These are phyloP conservation scores for Artemisia annua DNA, from an alignment of 129 eudicot species.

Conservation along the genomic window DNA sequence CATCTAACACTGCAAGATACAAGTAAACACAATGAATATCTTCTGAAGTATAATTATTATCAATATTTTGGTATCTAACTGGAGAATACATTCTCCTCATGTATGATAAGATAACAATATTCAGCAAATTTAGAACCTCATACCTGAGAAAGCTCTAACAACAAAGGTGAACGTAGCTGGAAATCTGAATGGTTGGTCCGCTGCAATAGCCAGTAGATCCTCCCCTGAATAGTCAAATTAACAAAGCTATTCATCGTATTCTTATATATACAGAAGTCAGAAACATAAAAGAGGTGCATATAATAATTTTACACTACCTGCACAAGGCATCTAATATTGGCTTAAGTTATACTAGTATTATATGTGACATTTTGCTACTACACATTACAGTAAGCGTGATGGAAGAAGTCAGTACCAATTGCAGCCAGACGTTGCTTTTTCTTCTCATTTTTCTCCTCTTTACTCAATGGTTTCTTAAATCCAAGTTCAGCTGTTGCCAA, in stretches of 20 bases:
- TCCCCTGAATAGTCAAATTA: slow-evolving; percentile 56
- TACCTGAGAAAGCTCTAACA: too few relatives aligned
- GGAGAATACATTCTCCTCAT: slow-evolving; percentile 5
- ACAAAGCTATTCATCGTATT: neutral
- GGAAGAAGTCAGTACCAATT: slow-evolving; percentile 55
- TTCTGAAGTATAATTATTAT: neutral
- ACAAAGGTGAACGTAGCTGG: too few relatives aligned
- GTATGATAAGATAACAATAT: neutral
- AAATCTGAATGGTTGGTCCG: too few relatives aligned
- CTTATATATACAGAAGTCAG: neutral
- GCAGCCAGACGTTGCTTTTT: slow-evolving; percentile 95
- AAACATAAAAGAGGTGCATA: slow-evolving; percentile 15
- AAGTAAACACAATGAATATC: slow-evolving; percentile 19
- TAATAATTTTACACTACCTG: neutral
- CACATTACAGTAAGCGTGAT: slow-evolving; percentile 19
- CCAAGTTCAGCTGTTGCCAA: slow-evolving; percentile 75
- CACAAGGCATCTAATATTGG: slow-evolving; percentile 3
- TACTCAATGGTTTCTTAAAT: slow-evolving; percentile 75
- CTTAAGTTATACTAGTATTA: slow-evolving; percentile 11
- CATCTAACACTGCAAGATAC: slow-evolving; percentile 75
- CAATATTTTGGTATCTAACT: neutral
- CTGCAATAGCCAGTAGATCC: slow-evolving; percentile 89
- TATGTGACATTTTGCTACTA: neutral
- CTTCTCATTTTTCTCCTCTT: slow-evolving; percentile 80
- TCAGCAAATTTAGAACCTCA: neutral